phyloP scores from a whole-genome alignment of 2,329 filamentous ascomycete genomes.

The Fusarium sarcochroum region DNA sequence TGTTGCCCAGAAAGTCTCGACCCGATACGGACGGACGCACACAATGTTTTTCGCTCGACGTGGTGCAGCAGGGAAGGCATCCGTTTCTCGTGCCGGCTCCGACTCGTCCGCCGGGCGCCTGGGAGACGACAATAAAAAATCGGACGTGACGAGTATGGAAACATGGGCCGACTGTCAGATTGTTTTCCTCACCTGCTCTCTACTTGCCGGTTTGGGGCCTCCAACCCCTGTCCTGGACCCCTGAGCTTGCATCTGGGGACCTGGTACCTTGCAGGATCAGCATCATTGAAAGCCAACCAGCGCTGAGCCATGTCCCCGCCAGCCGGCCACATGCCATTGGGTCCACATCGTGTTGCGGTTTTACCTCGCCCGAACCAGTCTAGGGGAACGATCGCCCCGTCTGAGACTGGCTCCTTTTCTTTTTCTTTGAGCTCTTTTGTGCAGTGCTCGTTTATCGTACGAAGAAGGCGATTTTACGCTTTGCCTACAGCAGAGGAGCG shows the following conservation, averaged over 20 bases:
- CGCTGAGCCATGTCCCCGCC: constrained; percentile 30
- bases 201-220: constrained; percentile 27
- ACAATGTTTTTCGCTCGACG: constrained; percentile 13
- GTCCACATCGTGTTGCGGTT: constrained; percentile 42
- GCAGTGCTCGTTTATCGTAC: not conserved
- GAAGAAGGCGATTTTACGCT: constrained; percentile 17
- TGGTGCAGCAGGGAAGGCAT: constrained; percentile 8
- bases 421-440: constrained; percentile 15
- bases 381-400: constrained; percentile 41
- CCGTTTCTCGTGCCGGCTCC: constrained; percentile 30
- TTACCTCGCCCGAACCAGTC: constrained; percentile 45
- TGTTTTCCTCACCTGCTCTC: constrained; percentile 23
- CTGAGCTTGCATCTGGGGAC: constrained; percentile 26
- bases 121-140: constrained; percentile 25
- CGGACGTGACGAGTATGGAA: constrained; percentile 18
- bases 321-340: constrained; percentile 41
- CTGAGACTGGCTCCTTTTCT: constrained; percentile 26
- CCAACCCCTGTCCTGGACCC: constrained; percentile 46
- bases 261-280: constrained; percentile 47
- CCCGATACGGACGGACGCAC: constrained; percentile 6
- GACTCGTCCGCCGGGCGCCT: constrained; percentile 16
- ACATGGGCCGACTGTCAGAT: not conserved
- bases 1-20: constrained; percentile 29
- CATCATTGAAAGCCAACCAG: constrained; percentile 42
- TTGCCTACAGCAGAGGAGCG: constrained; percentile 3